phyloP scores from a whole-genome alignment of 2,329 filamentous ascomycete species.

The Scytalidium sp. region DNA sequence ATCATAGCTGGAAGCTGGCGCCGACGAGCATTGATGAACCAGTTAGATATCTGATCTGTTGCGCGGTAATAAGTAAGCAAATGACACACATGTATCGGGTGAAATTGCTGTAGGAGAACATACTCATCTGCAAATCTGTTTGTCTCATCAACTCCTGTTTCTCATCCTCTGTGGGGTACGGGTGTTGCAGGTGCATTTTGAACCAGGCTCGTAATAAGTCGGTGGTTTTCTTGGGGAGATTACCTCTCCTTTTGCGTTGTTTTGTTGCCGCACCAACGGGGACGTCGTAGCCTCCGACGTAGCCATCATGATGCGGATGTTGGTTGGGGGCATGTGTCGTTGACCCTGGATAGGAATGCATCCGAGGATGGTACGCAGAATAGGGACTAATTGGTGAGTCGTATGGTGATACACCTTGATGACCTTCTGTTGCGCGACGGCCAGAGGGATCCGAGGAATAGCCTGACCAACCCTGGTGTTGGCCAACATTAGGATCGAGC shows the following conservation, averaged over 20 bases:
- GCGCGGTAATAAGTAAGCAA: slow-evolving; percentile 1
- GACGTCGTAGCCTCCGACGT: slow-evolving; percentile 3
- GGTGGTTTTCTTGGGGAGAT: slow-evolving; percentile 86
- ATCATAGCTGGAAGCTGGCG: slow-evolving; percentile 61
- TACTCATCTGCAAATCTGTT: slow-evolving; percentile 77
- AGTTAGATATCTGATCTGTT: slow-evolving; percentile 70
- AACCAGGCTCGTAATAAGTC: slow-evolving; percentile 82
- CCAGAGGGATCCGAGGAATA: slow-evolving; percentile 14
- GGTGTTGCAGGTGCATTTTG: slow-evolving; percentile 70
- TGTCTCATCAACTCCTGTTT: slow-evolving; percentile 76
- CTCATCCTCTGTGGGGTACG: slow-evolving; percentile 85
- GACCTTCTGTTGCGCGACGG: slow-evolving; percentile 11
- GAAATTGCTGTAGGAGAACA: slow-evolving; percentile 34
- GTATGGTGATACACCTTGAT: slow-evolving; percentile 9
- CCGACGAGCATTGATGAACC: slow-evolving; percentile 76
- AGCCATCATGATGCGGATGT: slow-evolving; percentile 6
- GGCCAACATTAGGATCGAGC: slow-evolving; percentile 5
- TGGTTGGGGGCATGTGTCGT: slow-evolving; percentile 17
- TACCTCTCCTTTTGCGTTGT: slow-evolving; percentile 65
- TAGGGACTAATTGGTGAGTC: slow-evolving; percentile 8
- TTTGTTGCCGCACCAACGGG: slow-evolving; percentile 14
- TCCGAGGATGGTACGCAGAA: slow-evolving; percentile 16
- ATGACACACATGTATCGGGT: not conserved
- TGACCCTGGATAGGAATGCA: slow-evolving; percentile 16
- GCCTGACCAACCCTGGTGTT: slow-evolving; percentile 7